These are phyloP conservation scores for Mariannaea sp. DNA, from an alignment of 2,329 filamentous ascomycete genomes.

Conservation along the genomic window DNA sequence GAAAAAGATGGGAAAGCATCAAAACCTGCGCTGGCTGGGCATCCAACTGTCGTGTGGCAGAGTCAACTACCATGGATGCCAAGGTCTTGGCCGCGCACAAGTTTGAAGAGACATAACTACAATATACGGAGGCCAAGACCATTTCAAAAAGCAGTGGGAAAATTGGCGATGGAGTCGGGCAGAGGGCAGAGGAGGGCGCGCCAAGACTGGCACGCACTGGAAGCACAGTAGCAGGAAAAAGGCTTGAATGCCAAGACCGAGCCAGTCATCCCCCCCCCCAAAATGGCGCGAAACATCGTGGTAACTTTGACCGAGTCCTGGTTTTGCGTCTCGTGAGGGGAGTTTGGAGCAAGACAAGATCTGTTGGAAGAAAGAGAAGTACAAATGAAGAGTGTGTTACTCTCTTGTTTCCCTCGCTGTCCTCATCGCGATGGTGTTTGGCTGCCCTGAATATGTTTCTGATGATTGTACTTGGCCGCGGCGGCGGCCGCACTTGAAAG, in stretches of 20 bases:
- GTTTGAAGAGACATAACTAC: background rate
- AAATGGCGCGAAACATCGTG: slow-evolving; percentile 7
- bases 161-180: background rate
- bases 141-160: background rate
- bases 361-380: too few relatives aligned
- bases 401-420: too few relatives aligned
- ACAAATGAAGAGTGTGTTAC: too few relatives aligned
- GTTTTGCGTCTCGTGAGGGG: background rate
- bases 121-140: slow-evolving; percentile 12
- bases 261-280: slow-evolving; percentile 10
- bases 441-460: too few relatives aligned
- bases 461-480: too few relatives aligned
- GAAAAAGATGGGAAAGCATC: slow-evolving; percentile 20
- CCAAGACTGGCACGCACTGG: slow-evolving; percentile 21
- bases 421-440: too few relatives aligned
- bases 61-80: slow-evolving; percentile 27
- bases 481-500: too few relatives aligned
- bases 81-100: slow-evolving; percentile 34
- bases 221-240: background rate
- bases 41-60: slow-evolving; percentile 6
- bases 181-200: background rate
- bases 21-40: background rate
- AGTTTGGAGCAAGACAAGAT: background rate
- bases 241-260: slow-evolving; percentile 27
- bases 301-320: background rate